Conservation (phyloP, 495 filamentous ascomycete species). For the Penicillium cinerascens region DNA sequence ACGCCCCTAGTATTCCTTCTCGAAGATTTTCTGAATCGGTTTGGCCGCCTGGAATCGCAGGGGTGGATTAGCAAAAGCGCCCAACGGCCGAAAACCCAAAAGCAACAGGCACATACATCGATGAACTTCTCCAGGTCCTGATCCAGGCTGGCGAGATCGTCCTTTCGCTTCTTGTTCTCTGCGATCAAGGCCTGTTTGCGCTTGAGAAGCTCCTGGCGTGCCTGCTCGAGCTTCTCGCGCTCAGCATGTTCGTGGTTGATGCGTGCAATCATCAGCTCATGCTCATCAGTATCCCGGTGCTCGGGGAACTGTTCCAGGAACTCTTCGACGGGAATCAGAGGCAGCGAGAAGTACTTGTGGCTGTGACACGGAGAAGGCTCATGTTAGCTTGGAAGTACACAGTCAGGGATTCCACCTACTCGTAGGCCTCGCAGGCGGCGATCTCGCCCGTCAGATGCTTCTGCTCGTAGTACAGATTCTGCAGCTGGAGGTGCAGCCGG, state of each 20-base stretch:
- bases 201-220: slow-evolving; percentile 79
- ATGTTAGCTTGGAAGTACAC: slow-evolving; percentile 7
- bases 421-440: slow-evolving; percentile 81
- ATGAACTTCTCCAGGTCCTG: slow-evolving; percentile 89
- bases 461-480: slow-evolving; percentile 97
- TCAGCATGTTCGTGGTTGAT: slow-evolving; percentile 88
- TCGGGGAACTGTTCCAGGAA: slow-evolving; percentile 80
- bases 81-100: background rate
- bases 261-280: slow-evolving; percentile 82
- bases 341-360: slow-evolving; percentile 82
- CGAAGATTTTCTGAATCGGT: slow-evolving; percentile 79
- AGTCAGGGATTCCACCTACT: slow-evolving; percentile 56
- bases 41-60: slow-evolving; percentile 61
- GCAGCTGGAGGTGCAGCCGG: slow-evolving; percentile 82
- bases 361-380: slow-evolving; percentile 38
- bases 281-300: slow-evolving; percentile 62
- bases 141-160: slow-evolving; percentile 84
- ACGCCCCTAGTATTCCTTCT: slow-evolving; percentile 58
- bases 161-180: slow-evolving; percentile 93
- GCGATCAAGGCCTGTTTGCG: slow-evolving; percentile 87
- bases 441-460: slow-evolving; percentile 88
- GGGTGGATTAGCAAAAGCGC: slow-evolving; percentile 7
- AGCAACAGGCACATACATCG: slow-evolving; percentile 44
- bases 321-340: slow-evolving; percentile 77
- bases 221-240: slow-evolving; percentile 81